Conservation (phyloP, 805 yeast genomes). For the Ogataea methanolica region DNA sequence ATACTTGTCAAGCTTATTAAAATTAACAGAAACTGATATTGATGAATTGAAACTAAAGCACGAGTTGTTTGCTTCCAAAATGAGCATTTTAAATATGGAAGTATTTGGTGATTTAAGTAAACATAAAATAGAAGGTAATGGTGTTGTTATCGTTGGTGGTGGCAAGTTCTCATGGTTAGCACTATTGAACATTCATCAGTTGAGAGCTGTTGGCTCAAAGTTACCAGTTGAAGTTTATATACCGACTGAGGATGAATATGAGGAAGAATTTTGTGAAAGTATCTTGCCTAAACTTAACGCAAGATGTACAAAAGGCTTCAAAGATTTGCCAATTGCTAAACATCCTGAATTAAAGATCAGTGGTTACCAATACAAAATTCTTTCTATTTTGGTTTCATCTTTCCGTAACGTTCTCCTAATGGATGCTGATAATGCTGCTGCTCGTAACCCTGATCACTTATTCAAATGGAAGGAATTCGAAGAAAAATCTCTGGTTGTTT, state of each 20-base stretch:
- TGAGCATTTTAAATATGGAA: slow-evolving; percentile 35
- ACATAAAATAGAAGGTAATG: slow-evolving; percentile 13
- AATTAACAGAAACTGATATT: slow-evolving; percentile 29
- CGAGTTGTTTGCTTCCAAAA: slow-evolving; percentile 6
- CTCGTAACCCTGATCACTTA: slow-evolving; percentile 38
- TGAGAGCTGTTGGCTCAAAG: slow-evolving; percentile 38
- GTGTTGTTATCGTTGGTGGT: slow-evolving; percentile 51
- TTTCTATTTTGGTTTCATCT: slow-evolving; percentile 41
- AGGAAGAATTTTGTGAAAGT: slow-evolving; percentile 39
- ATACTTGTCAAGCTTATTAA: slow-evolving; percentile 40
- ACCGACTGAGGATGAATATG: slow-evolving; percentile 41
- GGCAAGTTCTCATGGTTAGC: slow-evolving; percentile 48
- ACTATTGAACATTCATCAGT: slow-evolving; percentile 43
- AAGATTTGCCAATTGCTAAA: slow-evolving; percentile 26
- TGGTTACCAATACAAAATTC: slow-evolving; percentile 49
- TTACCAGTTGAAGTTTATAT: slow-evolving; percentile 50
- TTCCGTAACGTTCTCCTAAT: slow-evolving; percentile 44
- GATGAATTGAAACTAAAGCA: slow-evolving; percentile 17
- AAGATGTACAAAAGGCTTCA: slow-evolving; percentile 38
- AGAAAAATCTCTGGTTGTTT: slow-evolving; percentile 42
- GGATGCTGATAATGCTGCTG: slow-evolving; percentile 49
- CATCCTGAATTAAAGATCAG: slow-evolving; percentile 28
- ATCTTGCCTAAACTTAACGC: slow-evolving; percentile 40
- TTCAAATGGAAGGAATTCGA: slow-evolving; percentile 40
- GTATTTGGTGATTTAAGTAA: slow-evolving; percentile 21